Conservation (phyloP, 257 asterid species). For the Solanum corneliomulleri region DNA sequence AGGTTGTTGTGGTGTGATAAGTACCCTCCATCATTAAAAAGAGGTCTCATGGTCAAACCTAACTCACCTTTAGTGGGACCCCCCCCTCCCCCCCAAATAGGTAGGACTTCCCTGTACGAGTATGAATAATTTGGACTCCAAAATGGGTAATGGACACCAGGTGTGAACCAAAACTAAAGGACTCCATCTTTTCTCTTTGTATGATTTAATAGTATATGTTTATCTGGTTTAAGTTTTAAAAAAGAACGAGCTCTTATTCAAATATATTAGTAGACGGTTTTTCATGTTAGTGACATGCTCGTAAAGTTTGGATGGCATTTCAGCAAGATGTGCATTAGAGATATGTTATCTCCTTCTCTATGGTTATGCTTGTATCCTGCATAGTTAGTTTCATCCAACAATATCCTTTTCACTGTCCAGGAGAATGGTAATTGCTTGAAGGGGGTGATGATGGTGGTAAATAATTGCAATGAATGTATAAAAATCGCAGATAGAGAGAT, state of each 20-base stretch:
- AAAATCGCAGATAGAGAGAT: neutral
- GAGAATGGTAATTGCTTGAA: neutral
- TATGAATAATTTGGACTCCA: neutral
- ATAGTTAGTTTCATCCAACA: neutral
- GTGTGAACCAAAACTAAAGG: neutral
- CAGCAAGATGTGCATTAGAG: neutral
- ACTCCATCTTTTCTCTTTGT: neutral
- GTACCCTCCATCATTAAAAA: neutral
- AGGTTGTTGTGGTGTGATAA: neutral
- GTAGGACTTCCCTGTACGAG: neutral
- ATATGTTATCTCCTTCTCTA: neutral
- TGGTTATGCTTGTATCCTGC: neutral
- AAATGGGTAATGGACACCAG: neutral
- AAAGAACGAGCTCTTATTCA: neutral
- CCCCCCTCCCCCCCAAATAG: neutral
- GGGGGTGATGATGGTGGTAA: neutral
- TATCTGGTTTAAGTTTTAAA: neutral
- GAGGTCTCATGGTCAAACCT: neutral
- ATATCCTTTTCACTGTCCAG: neutral
- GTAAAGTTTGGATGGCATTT: neutral
- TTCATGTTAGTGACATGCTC: neutral
- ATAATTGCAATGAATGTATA: neutral
- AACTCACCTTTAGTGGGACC: neutral
- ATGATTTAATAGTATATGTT: neutral
- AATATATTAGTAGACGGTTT: neutral